These are phyloP conservation scores for Puccinia hordei DNA, from an alignment of 1,284 basidiomycete genomes.

Conservation along the genomic window DNA sequence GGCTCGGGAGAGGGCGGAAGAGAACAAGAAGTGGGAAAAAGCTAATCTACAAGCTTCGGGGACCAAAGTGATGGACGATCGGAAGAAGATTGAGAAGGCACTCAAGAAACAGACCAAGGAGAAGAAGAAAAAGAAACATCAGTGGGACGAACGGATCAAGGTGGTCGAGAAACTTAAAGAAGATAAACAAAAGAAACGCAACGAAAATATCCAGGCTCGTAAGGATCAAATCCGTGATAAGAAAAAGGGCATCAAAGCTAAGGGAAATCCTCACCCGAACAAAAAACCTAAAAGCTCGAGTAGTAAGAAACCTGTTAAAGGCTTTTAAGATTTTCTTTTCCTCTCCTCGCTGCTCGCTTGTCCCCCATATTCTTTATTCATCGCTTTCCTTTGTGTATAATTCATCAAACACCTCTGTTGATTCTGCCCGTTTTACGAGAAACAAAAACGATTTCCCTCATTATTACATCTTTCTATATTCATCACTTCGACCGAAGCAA, in stretches of 20 bases:
- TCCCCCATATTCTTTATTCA: background rate
- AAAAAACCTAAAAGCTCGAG: background rate
- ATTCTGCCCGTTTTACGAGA: too few species aligned
- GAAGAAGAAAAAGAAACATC: conserved; percentile 39
- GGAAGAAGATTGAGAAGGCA: conserved; percentile 34
- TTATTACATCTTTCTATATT: too few species aligned
- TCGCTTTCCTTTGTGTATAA: background rate
- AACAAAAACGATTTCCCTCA: too few species aligned
- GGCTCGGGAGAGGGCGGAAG: conserved; percentile 43
- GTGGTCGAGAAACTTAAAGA: conserved; percentile 43
- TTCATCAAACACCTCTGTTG: too few species aligned
- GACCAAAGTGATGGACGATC: conserved; percentile 48
- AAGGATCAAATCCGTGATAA: conserved; percentile 46
- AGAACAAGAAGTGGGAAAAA: conserved; percentile 50
- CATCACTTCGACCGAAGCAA: too few species aligned
- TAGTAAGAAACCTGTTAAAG: conserved; percentile 12
- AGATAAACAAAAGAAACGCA: conserved; percentile 45
- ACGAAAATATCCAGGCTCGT: conserved; percentile 38
- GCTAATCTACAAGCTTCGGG: conserved; percentile 39
- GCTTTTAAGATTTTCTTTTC: background rate
- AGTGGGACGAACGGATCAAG: conserved; percentile 46
- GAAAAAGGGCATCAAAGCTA: conserved; percentile 39
- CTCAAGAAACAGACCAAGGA: conserved; percentile 44
- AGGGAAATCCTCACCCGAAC: conserved; percentile 23
- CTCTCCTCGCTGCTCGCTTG: background rate